Evolutionary conservation across 306 rosid species (phyloP).

Genomic region (Vigna radiata): DNA sequence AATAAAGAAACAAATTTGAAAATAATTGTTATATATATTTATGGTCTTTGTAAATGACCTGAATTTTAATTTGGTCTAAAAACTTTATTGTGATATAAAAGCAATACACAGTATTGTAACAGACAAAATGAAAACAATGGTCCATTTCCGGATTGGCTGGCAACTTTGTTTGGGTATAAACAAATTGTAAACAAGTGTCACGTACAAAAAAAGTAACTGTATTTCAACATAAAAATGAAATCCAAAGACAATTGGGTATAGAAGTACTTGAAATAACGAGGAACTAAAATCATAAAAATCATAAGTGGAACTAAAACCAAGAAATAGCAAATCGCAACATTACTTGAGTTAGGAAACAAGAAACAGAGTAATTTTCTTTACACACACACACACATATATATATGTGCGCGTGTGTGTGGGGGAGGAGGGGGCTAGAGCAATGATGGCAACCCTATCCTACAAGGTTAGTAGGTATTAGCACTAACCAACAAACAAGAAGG

Average conservation of each 20-base stretch:
- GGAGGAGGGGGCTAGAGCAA: not conserved
- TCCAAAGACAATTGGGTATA: not conserved
- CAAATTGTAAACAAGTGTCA: too few relatives aligned
- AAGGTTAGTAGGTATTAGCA: not conserved
- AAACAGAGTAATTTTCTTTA: too few relatives aligned
- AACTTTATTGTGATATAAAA: not conserved
- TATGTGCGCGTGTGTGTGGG: too few relatives aligned
- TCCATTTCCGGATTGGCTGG: too few relatives aligned
- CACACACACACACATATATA: too few relatives aligned
- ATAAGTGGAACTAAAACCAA: not conserved
- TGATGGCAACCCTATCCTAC: not conserved
- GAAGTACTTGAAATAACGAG: too few relatives aligned
- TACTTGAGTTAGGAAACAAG: too few relatives aligned
- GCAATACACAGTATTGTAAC: not conserved
- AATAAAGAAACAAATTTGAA: too few relatives aligned
- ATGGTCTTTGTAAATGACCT: not conserved
- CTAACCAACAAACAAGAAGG: not conserved
- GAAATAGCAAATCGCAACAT: not conserved
- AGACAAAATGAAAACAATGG: too few relatives aligned
- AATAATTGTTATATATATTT: too few relatives aligned
- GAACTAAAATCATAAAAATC: not conserved
- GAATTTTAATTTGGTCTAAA: not conserved
- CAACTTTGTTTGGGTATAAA: too few relatives aligned
- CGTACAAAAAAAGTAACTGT: not conserved
- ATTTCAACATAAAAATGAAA: not conserved